Conservation (phyloP, 108 stramenopile species). For the Fistulifera pelliculosa region DNA sequence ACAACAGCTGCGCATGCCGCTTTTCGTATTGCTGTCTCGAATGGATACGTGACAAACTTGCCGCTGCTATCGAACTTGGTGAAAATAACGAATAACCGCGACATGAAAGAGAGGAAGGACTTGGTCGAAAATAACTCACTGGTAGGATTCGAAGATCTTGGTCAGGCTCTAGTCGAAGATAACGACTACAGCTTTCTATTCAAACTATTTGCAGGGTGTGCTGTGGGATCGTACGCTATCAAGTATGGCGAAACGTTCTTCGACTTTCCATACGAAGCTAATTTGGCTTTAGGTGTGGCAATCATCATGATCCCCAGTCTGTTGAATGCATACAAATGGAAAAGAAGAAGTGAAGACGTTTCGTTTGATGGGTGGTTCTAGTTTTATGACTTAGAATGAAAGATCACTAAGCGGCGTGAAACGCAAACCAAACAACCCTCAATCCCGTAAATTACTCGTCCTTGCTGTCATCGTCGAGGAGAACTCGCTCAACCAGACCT, state of each 20-base stretch:
- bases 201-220: conserved; percentile 71
- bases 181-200: conserved; percentile 62
- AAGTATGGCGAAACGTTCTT: conserved; percentile 75
- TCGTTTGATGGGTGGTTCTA: conserved; percentile 84
- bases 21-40: conserved; percentile 60
- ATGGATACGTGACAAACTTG: conserved; percentile 41
- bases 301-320: conserved; percentile 54
- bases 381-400: neutral
- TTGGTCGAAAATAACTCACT: conserved; percentile 16
- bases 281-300: conserved; percentile 42
- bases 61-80: neutral
- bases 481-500: conserved; percentile 1
- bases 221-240: conserved; percentile 58
- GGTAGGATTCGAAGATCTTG: conserved; percentile 76
- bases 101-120: neutral
- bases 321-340: conserved; percentile 82
- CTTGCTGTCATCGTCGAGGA: neutral
- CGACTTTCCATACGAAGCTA: conserved; percentile 64
- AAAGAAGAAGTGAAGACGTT: conserved; percentile 62
- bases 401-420: no score
- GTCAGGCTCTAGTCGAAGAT: conserved; percentile 32
- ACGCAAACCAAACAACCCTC: neutral
- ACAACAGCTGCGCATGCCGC: conserved; percentile 68
- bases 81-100: neutral
- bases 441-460: neutral